Percentiles rank a stretch among this genome's conserved stretches.
Conservation (phyloP, 1,139 yeast genomes). For the Blastobotrys arbuscula region DNA sequence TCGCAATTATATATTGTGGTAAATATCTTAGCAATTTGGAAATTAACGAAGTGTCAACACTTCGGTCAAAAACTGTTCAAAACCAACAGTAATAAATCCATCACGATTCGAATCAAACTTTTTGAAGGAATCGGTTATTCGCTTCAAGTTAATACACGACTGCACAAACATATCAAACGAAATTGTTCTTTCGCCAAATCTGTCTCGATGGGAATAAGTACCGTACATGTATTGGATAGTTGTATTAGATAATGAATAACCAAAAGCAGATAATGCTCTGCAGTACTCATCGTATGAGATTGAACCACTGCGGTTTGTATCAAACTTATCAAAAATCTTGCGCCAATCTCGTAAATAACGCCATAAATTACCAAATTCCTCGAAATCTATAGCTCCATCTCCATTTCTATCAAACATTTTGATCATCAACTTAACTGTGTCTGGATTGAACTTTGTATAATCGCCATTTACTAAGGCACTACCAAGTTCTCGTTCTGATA, state of each 20-base stretch:
- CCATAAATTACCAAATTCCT: slow-evolving; percentile 69
- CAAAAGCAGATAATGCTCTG: slow-evolving; percentile 62
- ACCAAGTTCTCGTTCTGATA: slow-evolving; percentile 56
- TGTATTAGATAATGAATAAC: slow-evolving; percentile 59
- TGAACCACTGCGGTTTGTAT: slow-evolving; percentile 53
- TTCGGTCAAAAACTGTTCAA: slow-evolving; percentile 72
- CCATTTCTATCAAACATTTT: slow-evolving; percentile 53
- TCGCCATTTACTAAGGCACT: slow-evolving; percentile 57
- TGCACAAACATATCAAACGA: slow-evolving; percentile 83
- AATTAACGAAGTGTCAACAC: slow-evolving; percentile 28
- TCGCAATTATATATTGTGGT: not conserved
- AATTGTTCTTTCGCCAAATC: slow-evolving; percentile 49
- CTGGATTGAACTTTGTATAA: slow-evolving; percentile 56
- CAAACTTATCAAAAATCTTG: slow-evolving; percentile 60
- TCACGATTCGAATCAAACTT: slow-evolving; percentile 70
- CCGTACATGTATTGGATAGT: slow-evolving; percentile 58
- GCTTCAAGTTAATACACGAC: slow-evolving; percentile 66
- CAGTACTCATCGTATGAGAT: slow-evolving; percentile 65
- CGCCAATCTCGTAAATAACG: slow-evolving; percentile 68
- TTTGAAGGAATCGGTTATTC: slow-evolving; percentile 73
- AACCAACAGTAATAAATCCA: slow-evolving; percentile 71
- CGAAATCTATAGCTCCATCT: slow-evolving; percentile 49
- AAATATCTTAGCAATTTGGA: not conserved
- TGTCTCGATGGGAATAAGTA: slow-evolving; percentile 46
- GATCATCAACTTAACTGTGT: slow-evolving; percentile 61